phyloP scores from a whole-genome alignment of 2,329 filamentous ascomycete species.

The Xylariales sp. region DNA sequence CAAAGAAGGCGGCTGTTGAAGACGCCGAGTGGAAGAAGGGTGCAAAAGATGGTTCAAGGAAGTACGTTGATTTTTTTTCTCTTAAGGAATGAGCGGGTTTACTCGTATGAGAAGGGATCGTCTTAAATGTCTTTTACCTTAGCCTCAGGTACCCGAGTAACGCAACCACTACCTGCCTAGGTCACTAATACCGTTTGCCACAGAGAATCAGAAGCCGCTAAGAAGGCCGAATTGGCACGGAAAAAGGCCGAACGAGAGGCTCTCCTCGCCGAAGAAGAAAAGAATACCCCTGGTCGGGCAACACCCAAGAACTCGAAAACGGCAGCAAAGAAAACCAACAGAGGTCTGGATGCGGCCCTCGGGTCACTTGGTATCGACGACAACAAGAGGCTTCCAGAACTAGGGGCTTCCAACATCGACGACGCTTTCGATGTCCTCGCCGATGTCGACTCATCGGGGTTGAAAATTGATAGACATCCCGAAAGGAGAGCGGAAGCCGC shows the following conservation, averaged over 20 bases:
- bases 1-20: slow-evolving; percentile 74
- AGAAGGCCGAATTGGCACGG: slow-evolving; percentile 82
- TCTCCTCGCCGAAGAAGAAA: slow-evolving; percentile 84
- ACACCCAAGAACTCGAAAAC: slow-evolving; percentile 75
- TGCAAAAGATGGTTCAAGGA: slow-evolving; percentile 85
- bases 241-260: slow-evolving; percentile 96
- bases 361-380: slow-evolving; percentile 68
- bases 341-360: slow-evolving; percentile 54
- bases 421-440: slow-evolving; percentile 90
- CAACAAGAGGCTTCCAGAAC: slow-evolving; percentile 69
- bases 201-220: slow-evolving; percentile 86
- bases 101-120: neutral
- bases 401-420: slow-evolving; percentile 87
- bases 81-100: neutral
- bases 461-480: slow-evolving; percentile 88
- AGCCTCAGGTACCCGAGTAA: neutral
- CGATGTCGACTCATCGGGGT: slow-evolving; percentile 62
- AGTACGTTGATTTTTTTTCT: slow-evolving; percentile 67
- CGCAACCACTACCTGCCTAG: neutral
- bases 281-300: slow-evolving; percentile 65
- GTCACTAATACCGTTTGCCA: neutral
- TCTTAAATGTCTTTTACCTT: neutral
- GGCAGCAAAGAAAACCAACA: slow-evolving; percentile 63
- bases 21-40: slow-evolving; percentile 86
- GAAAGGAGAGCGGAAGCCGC: slow-evolving; percentile 90